Conservation (phyloP, 2,329 filamentous ascomycete genomes). For the Exophiala alcalophila region DNA sequence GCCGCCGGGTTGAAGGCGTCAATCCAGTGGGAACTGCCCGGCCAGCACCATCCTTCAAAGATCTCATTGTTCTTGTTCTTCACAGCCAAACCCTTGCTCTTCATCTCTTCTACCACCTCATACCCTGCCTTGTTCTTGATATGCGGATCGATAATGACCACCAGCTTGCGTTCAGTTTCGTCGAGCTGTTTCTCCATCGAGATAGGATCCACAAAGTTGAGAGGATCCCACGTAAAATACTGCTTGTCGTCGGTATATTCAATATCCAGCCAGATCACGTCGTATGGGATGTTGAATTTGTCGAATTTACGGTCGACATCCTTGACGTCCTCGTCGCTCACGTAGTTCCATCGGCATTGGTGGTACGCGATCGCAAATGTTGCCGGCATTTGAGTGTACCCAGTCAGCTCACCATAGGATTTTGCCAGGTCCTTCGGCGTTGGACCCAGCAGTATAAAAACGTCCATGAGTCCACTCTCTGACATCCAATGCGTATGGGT, state of each 20-base stretch:
- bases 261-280: constrained; percentile 98
- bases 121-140: constrained; percentile 91
- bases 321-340: constrained; percentile 93
- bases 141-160: constrained; percentile 93
- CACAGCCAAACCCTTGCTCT: constrained; percentile 76
- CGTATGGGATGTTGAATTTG: constrained; percentile 91
- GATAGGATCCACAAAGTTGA: constrained; percentile 81
- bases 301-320: constrained; percentile 97
- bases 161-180: constrained; percentile 80
- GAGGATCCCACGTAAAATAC: constrained; percentile 95
- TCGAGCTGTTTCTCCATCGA: constrained; percentile 87
- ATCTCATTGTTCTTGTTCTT: constrained; percentile 85
- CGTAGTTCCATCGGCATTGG: constrained; percentile 98
- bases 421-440: constrained; percentile 77
- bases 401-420: constrained; percentile 84
- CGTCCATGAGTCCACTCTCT: constrained; percentile 81
- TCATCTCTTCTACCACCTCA: constrained; percentile 72
- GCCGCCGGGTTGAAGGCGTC: constrained; percentile 94
- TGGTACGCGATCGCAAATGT: constrained; percentile 92
- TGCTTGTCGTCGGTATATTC: constrained; percentile 97
- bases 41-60: constrained; percentile 99
- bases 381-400: constrained; percentile 85
- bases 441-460: constrained; percentile 92
- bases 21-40: constrained; percentile 92
- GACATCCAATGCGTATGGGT: constrained; percentile 97